Evolutionary conservation across 2,329 filamentous ascomycete species (phyloP).

Genomic region (Alternaria dauci): DNA sequence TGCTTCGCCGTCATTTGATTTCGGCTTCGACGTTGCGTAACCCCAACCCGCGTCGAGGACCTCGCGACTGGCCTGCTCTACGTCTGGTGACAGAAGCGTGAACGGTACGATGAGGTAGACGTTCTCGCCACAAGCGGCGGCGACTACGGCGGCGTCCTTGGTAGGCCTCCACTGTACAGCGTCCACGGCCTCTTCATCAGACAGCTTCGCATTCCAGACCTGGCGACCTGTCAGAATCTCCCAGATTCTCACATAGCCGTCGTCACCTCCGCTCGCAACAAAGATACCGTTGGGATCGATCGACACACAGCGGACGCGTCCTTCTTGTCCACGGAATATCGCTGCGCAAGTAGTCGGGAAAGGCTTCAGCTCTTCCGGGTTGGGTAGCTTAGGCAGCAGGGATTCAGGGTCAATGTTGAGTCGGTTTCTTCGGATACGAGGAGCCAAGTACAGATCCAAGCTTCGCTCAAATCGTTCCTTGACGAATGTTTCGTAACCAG

Average conservation of each 20-base stretch:
- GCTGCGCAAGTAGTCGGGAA: slow-evolving; percentile 92
- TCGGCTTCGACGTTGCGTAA: slow-evolving; percentile 75
- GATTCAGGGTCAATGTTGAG: slow-evolving; percentile 97
- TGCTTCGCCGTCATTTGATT: slow-evolving; percentile 58
- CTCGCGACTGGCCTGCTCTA: slow-evolving; percentile 77
- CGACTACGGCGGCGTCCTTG: slow-evolving; percentile 80
- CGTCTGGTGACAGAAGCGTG: slow-evolving; percentile 72
- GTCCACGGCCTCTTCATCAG: slow-evolving; percentile 80
- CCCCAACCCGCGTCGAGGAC: slow-evolving; percentile 91
- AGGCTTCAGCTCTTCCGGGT: slow-evolving; percentile 89
- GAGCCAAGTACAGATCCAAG: slow-evolving; percentile 93
- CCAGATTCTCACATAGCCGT: slow-evolving; percentile 92
- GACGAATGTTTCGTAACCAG: slow-evolving; percentile 87
- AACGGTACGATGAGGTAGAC: slow-evolving; percentile 81
- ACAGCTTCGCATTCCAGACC: slow-evolving; percentile 83
- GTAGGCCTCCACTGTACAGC: slow-evolving; percentile 89
- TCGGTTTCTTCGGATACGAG: slow-evolving; percentile 88
- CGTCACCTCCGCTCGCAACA: slow-evolving; percentile 91
- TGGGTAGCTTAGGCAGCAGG: slow-evolving; percentile 89
- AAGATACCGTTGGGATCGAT: slow-evolving; percentile 87
- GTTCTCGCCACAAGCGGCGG: slow-evolving; percentile 83
- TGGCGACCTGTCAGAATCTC: slow-evolving; percentile 85
- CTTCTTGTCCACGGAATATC: slow-evolving; percentile 86
- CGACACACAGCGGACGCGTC: slow-evolving; percentile 82
- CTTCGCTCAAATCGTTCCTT: slow-evolving; percentile 97